Evolutionary conservation across 2,329 filamentous ascomycete genomes (phyloP), one percentile per base, ranked within the genome.

Genomic region (Macrophomina pseudophaseolina): DNA sequence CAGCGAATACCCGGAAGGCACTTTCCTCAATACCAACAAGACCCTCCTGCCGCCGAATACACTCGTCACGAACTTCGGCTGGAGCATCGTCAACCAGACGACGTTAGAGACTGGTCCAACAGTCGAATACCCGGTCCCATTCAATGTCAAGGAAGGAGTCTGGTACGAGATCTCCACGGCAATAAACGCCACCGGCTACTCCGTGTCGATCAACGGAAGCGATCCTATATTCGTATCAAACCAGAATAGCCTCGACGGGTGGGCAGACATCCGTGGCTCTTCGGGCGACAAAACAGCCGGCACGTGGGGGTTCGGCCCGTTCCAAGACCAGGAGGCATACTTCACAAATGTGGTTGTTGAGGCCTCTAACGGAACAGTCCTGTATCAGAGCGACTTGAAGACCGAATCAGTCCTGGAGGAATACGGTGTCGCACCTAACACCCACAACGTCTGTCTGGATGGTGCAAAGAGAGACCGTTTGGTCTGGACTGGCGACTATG

Each of bases 401-500:
- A 64, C 69, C 16, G 42, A 67, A 0, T 69, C 74, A 9, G 69
- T 74, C 0, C 70, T 82, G 0, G 72, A 67, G 0, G 80, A 83
- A 52, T 82, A 80, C 44, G 74, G 75, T 4, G 74, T 79, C 0
- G 71, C 73, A 2, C 68, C 70, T 1, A 78, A 82, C 30, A 66
- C 72, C 1, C 69, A 71, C 5, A 76, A 77, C 2, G 74, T 80
- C 8, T 82, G 81, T 52, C 70, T 81, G 1, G 80, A 82, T 66
- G 79, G 80, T 2, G 74, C 77, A 0, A 82, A 82, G 67, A 72
- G 80, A 5, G 80, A 83, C 67, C 73, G 80, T 0, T 71, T 80
- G 1, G 73, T 81, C 5, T 82, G 80, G 80, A 73, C 76, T 3
- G 80, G 80, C 5, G 80, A 82, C 66, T 81, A 81, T 64, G 78